Evolutionary conservation across 164 flowering plant species (phyloP), one percentile per base, ranked within the genome.

Genomic region (Magnolia sinica): DNA sequence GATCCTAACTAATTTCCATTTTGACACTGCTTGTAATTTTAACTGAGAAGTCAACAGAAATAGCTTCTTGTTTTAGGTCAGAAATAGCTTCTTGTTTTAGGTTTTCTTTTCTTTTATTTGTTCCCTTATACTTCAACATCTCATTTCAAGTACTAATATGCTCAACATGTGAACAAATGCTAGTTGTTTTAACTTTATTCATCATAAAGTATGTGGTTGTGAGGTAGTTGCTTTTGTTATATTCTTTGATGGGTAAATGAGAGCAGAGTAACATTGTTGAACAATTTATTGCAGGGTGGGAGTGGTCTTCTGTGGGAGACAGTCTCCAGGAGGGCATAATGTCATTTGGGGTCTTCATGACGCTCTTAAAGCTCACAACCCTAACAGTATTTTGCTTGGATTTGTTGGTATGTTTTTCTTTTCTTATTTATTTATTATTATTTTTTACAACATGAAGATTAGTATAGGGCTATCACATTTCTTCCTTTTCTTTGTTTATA

Each of bases 321-420:
- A 96, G 77, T 94, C 99, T 81, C 99, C 99, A 50, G 99, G 99
- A 82, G 99, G 99, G 70, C 99, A 96, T 78, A 96, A 96, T 88
- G 98, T 96, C 66, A 77, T 96, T 11, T 94, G 99, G 99, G 99
- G 99, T 64, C 95, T 96, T 77, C 78, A 83, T 79, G 79, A 77
- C 55, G 98, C 96, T 79, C 89, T 96, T 51, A 89, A 96, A 81
- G 75, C 74, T 73, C 98, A 94, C 86, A 96, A 96, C 86, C 83
- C 90, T 8, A 87, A 88, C 3, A 96, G 86, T 78, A 79, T 71
- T 63, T 83, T 94, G 82, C 90, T 96, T 73, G 99, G 99, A 71
- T 96, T 96, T 84, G 78, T 94, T 59, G 99, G 99, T 94, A 88
- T 83, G 85, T 19, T 49, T 52, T 76, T 50, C 76, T 73, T 24